Evolutionary conservation across 2,329 filamentous ascomycete species (phyloP).

Genomic region (Diaporthe ilicicola): DNA sequence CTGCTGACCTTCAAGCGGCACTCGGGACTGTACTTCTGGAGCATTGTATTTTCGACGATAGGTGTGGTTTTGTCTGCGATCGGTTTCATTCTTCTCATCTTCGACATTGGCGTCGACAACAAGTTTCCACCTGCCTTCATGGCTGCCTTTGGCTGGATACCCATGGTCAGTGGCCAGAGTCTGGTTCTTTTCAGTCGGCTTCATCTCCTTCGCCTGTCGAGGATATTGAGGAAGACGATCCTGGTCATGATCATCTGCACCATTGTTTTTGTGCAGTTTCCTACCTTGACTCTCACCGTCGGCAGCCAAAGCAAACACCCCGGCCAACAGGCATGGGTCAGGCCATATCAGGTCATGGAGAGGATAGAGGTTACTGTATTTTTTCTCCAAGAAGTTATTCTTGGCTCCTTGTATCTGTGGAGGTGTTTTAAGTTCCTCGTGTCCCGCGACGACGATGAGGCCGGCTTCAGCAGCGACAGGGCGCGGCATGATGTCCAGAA

Average conservation of each 20-base stretch:
- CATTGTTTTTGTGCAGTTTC: slow-evolving; percentile 59
- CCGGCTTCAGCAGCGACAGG: background rate
- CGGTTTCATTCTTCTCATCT: slow-evolving; percentile 5
- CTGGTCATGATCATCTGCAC: slow-evolving; percentile 65
- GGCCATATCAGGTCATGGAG: slow-evolving; percentile 37
- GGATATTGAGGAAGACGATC: slow-evolving; percentile 55
- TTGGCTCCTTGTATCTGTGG: slow-evolving; percentile 60
- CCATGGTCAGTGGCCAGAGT: slow-evolving; percentile 66
- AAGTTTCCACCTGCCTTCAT: background rate
- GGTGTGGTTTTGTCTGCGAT: background rate
- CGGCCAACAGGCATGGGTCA: slow-evolving; percentile 19
- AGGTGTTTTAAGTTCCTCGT: slow-evolving; percentile 57
- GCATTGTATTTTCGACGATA: slow-evolving; percentile 8
- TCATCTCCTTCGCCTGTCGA: slow-evolving; percentile 63
- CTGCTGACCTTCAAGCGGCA: slow-evolving; percentile 19
- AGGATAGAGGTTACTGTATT: slow-evolving; percentile 52
- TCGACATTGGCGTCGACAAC: background rate
- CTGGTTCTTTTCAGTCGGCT: slow-evolving; percentile 67
- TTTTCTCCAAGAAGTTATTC: slow-evolving; percentile 53
- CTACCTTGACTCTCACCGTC: slow-evolving; percentile 57
- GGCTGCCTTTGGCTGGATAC: slow-evolving; percentile 53
- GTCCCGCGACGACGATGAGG: slow-evolving; percentile 47
- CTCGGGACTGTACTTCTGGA: slow-evolving; percentile 24
- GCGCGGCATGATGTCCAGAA: background rate
- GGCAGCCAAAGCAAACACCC: slow-evolving; percentile 30